Base-by-base conservation (phyloP, 2,329 filamentous ascomycete species). In the Dactylellina sp. region DNA sequence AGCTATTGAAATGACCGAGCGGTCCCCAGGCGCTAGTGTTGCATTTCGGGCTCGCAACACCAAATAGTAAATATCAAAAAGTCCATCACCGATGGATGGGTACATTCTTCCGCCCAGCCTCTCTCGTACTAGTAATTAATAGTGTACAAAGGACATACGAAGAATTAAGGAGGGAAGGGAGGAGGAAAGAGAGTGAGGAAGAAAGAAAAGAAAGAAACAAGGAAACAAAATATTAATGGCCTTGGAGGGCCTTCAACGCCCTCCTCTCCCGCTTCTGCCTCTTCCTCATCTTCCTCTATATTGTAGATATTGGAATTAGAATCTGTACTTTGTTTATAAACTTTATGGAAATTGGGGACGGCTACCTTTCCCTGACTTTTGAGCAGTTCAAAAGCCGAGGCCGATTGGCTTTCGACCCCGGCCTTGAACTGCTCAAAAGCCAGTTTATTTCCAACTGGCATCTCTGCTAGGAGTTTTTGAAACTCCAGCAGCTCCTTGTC, bases 21-120 rank as follows among this genome's bases (percentile, higher is more conserved):
- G 63, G 20, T 42, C n/a, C 44, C 25, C 11, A 52, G 25, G 28
- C 16, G 28, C 14, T 14, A 24, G 49, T 46, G 68, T 71, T 64
- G 59, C 9, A 64, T 71, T 71, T 71, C 40, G 28, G 2, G 14
- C 11, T 7, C n/a, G 50, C 65, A 71, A 71, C 65, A 32, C 50
- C 40, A 25, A 40, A n/a, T 47, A n/a, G n/a, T n/a, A n/a, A n/a
- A n/a, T n/a, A n/a, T n/a, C n/a, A n/a, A n/a, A n/a, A n/a, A n/a
- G n/a, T n/a, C n/a, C n/a, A n/a, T n/a, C n/a, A n/a, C n/a, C n/a
- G n/a, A n/a, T n/a, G n/a, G n/a, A n/a, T n/a, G n/a, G n/a, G n/a
- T n/a, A n/a, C n/a, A n/a, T n/a, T n/a, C n/a, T n/a, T n/a, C n/a
- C n/a, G n/a, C n/a, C n/a, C n/a, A n/a, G n/a, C n/a, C n/a, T n/a